Evolutionary conservation across 305 asterid genomes (phyloP), one percentile per base, ranked within the genome.

Genomic region (Coffea humblotiana): DNA sequence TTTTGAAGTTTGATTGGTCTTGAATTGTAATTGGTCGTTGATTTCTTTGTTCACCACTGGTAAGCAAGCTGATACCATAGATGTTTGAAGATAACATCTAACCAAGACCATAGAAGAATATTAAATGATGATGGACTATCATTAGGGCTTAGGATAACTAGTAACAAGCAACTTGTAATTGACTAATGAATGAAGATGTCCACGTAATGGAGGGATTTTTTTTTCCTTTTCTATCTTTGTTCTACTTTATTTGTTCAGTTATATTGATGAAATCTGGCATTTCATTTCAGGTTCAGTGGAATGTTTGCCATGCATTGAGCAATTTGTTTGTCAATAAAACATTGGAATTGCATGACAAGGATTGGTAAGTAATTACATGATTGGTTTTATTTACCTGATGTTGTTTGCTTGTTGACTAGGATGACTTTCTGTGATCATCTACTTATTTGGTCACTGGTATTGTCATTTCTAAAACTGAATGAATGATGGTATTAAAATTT

Each of bases 291-390:
- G 99, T 95, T 77, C 99, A 93, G 84, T 93, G 98, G 99, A 95
- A 95, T 72, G 98, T 93, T 77, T 95, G 98, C 80, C 97, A 92
- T 74, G 97, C 99, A 77, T 82, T 95, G 85, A 91, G 99, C 94
- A 92, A 95, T 86, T 90, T 95, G 77, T 93, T 95, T 87, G 84
- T 87, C 85, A 95, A 95, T 86, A 87, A 83, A 81, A 86, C 90
- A 35, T 77, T 95, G 89, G 90, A 89, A 83, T 85, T 93, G 80
- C 91, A 85, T 78, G 91, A 95, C 80, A 89, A 86, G 92, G 91
- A 89, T 47, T 95, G 99, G 99, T 95, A 88, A 87, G 90, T 82
- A 80, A 68, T 83, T 51, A 21, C 48, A 29, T 70, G 15, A 47
- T 25, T 37, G 43, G 43, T 37, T 37, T 37, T 3, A 37, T 37